Base-by-base conservation (phyloP, 2,329 filamentous ascomycete species). In the Hypoxylon sp. region DNA sequence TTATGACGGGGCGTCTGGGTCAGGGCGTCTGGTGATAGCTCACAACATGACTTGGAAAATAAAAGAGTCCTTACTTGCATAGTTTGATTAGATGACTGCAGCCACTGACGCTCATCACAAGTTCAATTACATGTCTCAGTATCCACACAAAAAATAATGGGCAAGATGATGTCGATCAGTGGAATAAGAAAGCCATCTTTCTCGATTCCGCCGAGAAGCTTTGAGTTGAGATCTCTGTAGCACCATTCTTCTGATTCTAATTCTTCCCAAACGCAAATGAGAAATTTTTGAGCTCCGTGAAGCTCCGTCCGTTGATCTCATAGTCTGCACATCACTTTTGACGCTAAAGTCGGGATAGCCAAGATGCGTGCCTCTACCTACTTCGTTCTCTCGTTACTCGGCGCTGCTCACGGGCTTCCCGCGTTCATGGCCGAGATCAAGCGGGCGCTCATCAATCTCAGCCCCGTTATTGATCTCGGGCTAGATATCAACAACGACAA, bases 341-440 rank as follows among this genome's bases (percentile, higher is more conserved):
- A 53, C 43, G 50, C 47, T 51, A 48, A 34, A 51, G 37, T 29
- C 43, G 8, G 8, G 19, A 54, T 45, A 43, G 16, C 45, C 61
- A 71, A 59, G 37, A 71, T 72, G 70, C 70, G 59, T 57, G 53
- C 50, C 56, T 64, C 48, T 19, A 67, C 62, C 34, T 65, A 61
- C 53, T 37, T 67, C 48, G 7, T 67, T 32, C 57, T 72, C 67
- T 68, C 67, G 27, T 60, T 71, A 51, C 21, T 63, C 47, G 65
- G 69, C 58, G 30, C 50, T 14, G 61, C 65, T 30, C 52, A 68
- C 41, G 32, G 65, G 45, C 43, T 72, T 37, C 68, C 67, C 12
- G 41, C 59, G 8, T 61, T 66, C 16, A 29, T 58, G 2, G 54
- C 57, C n/a, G 63, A 68, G 53, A 27, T 21, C 47, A 68, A 63